Base-by-base conservation (phyloP, 345 rosid species). In the Sisymbrium irio region DNA sequence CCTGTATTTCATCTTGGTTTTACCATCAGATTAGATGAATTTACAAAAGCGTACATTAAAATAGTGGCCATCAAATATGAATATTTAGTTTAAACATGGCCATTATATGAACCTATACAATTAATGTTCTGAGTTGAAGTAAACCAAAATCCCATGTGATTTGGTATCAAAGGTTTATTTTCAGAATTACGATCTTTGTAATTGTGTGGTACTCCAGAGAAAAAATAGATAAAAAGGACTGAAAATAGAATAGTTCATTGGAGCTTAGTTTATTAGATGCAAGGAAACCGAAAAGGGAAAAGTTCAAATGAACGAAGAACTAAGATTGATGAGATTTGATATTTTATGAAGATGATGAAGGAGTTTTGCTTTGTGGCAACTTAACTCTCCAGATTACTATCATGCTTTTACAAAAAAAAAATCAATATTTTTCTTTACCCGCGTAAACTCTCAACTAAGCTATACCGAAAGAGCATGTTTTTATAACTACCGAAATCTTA, bases 101-200 rank as follows among this genome's bases (percentile, higher is more conserved):
- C 18, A 35, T 18, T 45, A 46, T 9, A 66, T 40, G 54, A 62
- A 35, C 73, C 74, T 67, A 40, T 49, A 5, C 12, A 67, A 67
- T 40, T 40, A 60, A 50, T 67, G 62, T 3, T 57, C 35, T 22
- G 67, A 57, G 59, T 47, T 30, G 55, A 74, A 65, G 40, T 19
- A 56, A 22, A 25, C 44, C 54, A 42, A 39, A 71, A 47, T 27
- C 19, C 40, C 76, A 41, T 62, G 76, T 53, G 69, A 32, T 51
- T 53, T 41, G 33, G 76, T 62, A 37, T 56, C 18, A 67, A 57
- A 7, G 6, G 4, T 65, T 73, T 62, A 3, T 11, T 35, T 42
- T 57, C 13, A 36, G 40, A 73, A 73, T 35, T 22, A 36, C 18
- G 66, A 57, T 8, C 37, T 50, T 7, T 50, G 30, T 50, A 50